Conservation (phyloP, 73 alveolate genomes). For the Paraurostyla sp. region DNA sequence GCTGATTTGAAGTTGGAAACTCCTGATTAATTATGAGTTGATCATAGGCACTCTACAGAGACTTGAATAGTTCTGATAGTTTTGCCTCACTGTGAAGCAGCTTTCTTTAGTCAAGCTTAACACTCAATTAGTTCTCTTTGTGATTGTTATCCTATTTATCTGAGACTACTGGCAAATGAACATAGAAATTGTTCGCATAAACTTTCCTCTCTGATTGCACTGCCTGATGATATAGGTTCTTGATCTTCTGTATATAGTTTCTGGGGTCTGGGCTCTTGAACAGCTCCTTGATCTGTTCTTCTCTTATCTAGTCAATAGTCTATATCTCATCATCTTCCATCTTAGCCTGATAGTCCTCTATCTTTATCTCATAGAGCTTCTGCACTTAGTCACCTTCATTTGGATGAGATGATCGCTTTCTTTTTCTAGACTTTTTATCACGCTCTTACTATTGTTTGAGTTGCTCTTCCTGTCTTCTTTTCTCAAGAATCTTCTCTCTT, state of each 20-base stretch:
- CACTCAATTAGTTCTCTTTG: neutral
- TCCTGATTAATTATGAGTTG: neutral
- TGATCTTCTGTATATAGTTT: slow-evolving; percentile 4
- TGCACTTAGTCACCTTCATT: neutral
- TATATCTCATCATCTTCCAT: slow-evolving; percentile 53
- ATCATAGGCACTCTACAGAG: neutral
- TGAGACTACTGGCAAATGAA: neutral
- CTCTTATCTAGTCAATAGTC: slow-evolving; percentile 34
- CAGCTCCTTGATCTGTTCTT: slow-evolving; percentile 40
- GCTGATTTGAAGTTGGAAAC: neutral
- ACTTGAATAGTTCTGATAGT: neutral
- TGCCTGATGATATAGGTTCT: neutral
- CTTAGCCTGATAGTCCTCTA: slow-evolving; percentile 2
- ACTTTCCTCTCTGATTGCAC: slow-evolving; percentile 11
- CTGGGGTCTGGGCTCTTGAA: slow-evolving; percentile 49
- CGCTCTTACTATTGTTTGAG: neutral
- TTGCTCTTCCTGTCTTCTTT: slow-evolving; percentile 15
- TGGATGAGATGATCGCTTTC: neutral
- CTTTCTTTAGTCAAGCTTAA: neutral
- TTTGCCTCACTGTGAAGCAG: neutral
- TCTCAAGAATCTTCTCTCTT: slow-evolving; percentile 33
- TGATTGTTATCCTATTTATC: neutral
- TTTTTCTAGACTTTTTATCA: neutral
- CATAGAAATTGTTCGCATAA: slow-evolving; percentile 1
- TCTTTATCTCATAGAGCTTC: neutral